Percentiles rank a stretch among this genome's conserved stretches.
phyloP scores from a whole-genome alignment of 2,329 filamentous ascomycete genomes.

The Coleophoma cylindrospora region DNA sequence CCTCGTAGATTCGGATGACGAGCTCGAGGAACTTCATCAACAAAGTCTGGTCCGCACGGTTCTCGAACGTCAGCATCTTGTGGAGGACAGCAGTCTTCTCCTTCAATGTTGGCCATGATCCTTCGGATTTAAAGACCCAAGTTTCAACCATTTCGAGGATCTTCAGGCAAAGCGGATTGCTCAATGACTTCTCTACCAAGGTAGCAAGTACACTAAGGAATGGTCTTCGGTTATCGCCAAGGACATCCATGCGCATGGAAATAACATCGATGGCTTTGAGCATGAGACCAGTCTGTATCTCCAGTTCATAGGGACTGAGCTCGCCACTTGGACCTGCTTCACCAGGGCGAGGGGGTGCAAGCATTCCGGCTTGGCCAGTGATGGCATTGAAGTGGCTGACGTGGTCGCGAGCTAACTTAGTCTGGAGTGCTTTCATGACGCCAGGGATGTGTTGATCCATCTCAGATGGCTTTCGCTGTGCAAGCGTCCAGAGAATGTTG shows the following conservation, averaged over 20 bases:
- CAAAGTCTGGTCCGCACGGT: constrained; percentile 75
- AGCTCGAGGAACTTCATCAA: constrained; percentile 91
- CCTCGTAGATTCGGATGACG: constrained; percentile 96
- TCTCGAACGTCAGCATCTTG: constrained; percentile 97
- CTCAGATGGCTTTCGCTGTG: constrained; percentile 75
- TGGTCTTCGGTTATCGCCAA: constrained; percentile 85
- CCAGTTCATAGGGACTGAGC: constrained; percentile 71
- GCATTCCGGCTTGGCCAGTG: constrained; percentile 40
- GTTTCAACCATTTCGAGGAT: constrained; percentile 89
- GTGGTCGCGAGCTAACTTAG: constrained; percentile 90
- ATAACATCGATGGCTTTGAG: constrained; percentile 94
- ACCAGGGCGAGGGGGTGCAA: constrained; percentile 28
- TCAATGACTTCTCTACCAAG: constrained; percentile 90
- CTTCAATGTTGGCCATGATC: constrained; percentile 94
- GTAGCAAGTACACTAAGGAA: constrained; percentile 95
- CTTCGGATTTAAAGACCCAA: constrained; percentile 94
- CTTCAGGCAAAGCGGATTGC: constrained; percentile 82
- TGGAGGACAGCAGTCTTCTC: constrained; percentile 99
- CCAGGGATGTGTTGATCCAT: constrained; percentile 85
- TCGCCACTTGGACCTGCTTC: constrained; percentile 49
- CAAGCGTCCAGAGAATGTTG: constrained; percentile 90
- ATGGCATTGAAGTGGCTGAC: constrained; percentile 67
- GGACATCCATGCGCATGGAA: constrained; percentile 83
- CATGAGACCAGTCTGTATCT: constrained; percentile 86
- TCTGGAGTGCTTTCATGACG: constrained; percentile 89